Evolutionary conservation across 73 alveolate species (phyloP).

Genomic region (Symbiodinium natans): DNA sequence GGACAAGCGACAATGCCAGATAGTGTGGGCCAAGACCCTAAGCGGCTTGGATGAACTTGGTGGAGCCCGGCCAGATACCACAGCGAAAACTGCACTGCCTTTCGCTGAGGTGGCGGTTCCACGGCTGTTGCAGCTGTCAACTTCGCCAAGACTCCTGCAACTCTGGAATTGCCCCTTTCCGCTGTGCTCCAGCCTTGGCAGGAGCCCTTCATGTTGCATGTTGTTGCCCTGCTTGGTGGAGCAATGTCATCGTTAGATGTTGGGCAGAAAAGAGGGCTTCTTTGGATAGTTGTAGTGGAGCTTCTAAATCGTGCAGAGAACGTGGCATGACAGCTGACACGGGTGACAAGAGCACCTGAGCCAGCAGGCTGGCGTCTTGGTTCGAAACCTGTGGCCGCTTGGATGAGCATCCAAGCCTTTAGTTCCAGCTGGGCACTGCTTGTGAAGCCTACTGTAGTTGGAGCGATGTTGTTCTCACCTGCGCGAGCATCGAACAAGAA

Average conservation of each 20-base stretch:
- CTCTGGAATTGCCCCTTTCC: background rate
- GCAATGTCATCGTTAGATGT: background rate
- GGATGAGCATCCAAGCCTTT: background rate
- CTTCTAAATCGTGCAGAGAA: too few relatives aligned
- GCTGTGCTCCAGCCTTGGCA: background rate
- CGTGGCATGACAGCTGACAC: too few relatives aligned
- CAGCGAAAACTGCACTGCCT: background rate
- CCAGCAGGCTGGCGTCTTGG: background rate
- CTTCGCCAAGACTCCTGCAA: conserved; percentile 28
- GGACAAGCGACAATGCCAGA: conserved; percentile 74
- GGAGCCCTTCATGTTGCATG: background rate
- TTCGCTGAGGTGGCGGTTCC: conserved; percentile 20
- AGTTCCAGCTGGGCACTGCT: too few relatives aligned
- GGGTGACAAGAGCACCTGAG: too few relatives aligned
- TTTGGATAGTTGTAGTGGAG: background rate
- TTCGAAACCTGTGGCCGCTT: conserved; percentile 1
- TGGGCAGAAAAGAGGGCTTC: background rate
- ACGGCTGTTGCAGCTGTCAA: conserved; percentile 50
- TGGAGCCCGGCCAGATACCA: background rate
- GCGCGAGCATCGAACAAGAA: too few relatives aligned
- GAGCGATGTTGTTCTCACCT: too few relatives aligned
- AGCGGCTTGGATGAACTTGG: background rate
- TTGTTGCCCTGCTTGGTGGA: background rate
- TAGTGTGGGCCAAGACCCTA: conserved; percentile 55
- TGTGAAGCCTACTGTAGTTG: too few relatives aligned